A percentile compares a stretch with the other conserved stretches of the same genome.
Conservation (phyloP, 1,284 basidiomycete species). For the Malassezia vespertilionis region DNA sequence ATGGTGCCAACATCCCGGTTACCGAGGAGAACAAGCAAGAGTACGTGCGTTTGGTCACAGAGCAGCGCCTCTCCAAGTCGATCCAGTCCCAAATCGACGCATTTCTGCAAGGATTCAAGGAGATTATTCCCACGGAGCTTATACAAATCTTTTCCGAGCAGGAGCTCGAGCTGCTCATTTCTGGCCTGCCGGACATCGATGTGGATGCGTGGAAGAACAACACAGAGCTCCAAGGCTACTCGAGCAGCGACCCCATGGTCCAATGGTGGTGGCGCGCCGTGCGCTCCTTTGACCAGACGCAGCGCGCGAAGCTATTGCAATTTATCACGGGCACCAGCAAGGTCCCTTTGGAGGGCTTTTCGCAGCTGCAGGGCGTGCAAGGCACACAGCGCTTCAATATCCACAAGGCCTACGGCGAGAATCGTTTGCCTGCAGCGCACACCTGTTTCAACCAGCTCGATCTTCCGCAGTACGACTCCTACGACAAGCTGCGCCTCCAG, state of each 20-base stretch:
- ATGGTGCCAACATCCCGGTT: constrained; percentile 34
- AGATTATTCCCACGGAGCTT: constrained; percentile 63
- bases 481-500: constrained; percentile 29
- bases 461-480: constrained; percentile 45
- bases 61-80: constrained; percentile 83
- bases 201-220: constrained; percentile 96
- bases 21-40: constrained; percentile 84
- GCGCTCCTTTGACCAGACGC: constrained; percentile 91
- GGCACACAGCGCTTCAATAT: constrained; percentile 93
- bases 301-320: constrained; percentile 73
- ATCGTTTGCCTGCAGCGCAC: constrained; percentile 77
- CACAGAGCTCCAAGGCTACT: constrained; percentile 77
- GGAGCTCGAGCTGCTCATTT: constrained; percentile 93
- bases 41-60: constrained; percentile 80
- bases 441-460: constrained; percentile 57
- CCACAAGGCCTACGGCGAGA: constrained; percentile 78
- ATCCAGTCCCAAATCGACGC: constrained; percentile 61
- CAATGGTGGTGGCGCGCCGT: constrained; percentile 99
- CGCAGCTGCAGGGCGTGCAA: constrained; percentile 82
- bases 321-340: constrained; percentile 87
- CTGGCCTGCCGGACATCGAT: constrained; percentile 94
- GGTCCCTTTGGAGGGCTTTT: constrained; percentile 85
- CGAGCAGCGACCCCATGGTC: constrained; percentile 69
- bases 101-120: constrained; percentile 83
- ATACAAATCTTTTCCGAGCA: constrained; percentile 77